phyloP scores from a whole-genome alignment of 768 basidiomycete genomes.

The Trametopsis cervina region DNA sequence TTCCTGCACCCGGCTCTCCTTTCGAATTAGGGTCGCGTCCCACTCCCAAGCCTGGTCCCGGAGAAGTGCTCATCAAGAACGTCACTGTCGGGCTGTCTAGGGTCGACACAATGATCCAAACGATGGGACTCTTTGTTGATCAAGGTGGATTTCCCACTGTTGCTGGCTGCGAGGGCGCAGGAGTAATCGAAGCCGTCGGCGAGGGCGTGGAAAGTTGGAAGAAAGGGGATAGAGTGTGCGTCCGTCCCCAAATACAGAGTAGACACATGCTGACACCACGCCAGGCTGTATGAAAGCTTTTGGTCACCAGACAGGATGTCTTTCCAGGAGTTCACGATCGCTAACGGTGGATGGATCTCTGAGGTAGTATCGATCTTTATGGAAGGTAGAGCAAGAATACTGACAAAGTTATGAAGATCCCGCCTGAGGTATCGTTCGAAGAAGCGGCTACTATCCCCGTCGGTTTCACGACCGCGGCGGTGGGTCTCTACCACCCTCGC shows the following conservation, averaged over 20 bases:
- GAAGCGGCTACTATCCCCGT: neutral
- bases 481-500: neutral
- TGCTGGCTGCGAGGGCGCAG: slow-evolving; percentile 22
- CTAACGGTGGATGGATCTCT: neutral
- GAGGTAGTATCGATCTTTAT: no score
- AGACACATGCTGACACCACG: no score
- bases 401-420: neutral
- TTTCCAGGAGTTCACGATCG: neutral
- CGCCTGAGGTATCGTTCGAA: neutral
- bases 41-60: slow-evolving; percentile 17
- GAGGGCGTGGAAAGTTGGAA: slow-evolving; percentile 27
- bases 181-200: slow-evolving; percentile 32
- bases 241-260: no score
- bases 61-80: slow-evolving; percentile 22
- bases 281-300: neutral
- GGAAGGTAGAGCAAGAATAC: no score
- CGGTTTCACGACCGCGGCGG: neutral
- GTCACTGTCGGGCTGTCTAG: slow-evolving; percentile 15
- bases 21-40: neutral
- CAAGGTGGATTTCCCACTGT: slow-evolving; percentile 25
- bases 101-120: neutral
- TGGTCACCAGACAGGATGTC: neutral
- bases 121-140: slow-evolving; percentile 10
- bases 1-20: neutral
- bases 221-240: neutral